Evolutionary conservation across 139 green algal genomes (phyloP), one percentile per base, ranked within the genome.

Genomic region (Chlamydomonas sphaeroides): DNA sequence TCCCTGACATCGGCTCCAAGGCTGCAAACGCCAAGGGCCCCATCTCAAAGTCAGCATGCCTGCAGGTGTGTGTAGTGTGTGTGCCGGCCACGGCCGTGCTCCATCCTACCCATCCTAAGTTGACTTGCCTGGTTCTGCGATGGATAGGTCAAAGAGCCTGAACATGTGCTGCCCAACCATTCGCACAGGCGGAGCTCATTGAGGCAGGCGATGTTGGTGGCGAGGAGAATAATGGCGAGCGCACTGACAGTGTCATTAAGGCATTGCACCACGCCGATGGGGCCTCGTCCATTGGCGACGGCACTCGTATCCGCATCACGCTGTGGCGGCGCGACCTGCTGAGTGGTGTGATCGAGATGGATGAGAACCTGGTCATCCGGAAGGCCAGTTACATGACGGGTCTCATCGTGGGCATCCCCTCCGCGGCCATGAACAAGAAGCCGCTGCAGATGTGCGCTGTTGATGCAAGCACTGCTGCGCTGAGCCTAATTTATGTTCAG

Each of bases 301-400:
- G 8, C 32, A 51, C 35, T 5, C 73, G 45, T 25, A 65, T 83
- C 45, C 25, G 28, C 18, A 2, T 87, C 21, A 56, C 51, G 39
- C 75, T 88, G 45, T 88, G 71, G 82, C 71, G 81, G 0, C 81
- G 81, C 21, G 81, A 86, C 51, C 71, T 86, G 81, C 63, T 86
- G 62, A 61, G 51, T n/a, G 65, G 78, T 17, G 51, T 84, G 49
- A 35, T 75, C 59, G 71, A 86, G 62, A 45, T 86, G 70, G 69
- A 86, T 53, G 80, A 86, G 80, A 26, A 65, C 15, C 21, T 85
- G n/a, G 49, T 81, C 8, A 69, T 76, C 21, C 70, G 70, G 42
- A 73, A 59, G 69, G 68, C 69, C 59, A 65, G 36, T 23, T 61
- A 14, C 33, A 59, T 80, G 38, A 79, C 72, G 2, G 73, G 74